Evolutionary conservation across 2,329 filamentous ascomycete species (phyloP).

Genomic region (Rhynchosporium secalis): DNA sequence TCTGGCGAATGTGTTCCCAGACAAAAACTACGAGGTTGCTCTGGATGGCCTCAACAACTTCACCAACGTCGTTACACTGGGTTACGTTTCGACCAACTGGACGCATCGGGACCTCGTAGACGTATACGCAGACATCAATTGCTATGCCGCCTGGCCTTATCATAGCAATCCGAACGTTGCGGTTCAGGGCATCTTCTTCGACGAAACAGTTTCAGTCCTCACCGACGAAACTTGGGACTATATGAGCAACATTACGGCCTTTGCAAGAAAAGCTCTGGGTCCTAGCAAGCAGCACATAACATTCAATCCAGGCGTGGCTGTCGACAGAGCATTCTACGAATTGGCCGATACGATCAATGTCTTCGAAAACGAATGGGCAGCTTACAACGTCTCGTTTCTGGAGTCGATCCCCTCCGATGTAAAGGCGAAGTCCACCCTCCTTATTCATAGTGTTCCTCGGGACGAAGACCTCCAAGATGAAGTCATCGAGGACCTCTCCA

Average conservation of each 20-base stretch:
- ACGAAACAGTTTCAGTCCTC: constrained; percentile 24
- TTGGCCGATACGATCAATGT: constrained; percentile 31
- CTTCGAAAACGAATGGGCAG: constrained; percentile 29
- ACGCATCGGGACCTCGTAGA: constrained; percentile 37
- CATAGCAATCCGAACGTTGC: constrained; percentile 25
- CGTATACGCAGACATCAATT: constrained; percentile 41
- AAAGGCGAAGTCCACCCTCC: constrained; percentile 24
- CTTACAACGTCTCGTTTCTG: constrained; percentile 25
- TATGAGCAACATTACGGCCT: constrained; percentile 27
- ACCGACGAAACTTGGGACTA: constrained; percentile 24
- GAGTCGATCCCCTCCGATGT: constrained; percentile 15
- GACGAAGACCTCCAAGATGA: constrained; percentile 19
- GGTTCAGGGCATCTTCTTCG: constrained; percentile 33
- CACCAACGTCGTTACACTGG: constrained; percentile 41
- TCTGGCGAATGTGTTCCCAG: constrained; percentile 25
- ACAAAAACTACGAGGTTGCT: constrained; percentile 29
- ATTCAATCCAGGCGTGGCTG: constrained; percentile 30
- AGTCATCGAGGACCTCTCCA: constrained; percentile 26
- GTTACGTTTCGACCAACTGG: constrained; percentile 45
- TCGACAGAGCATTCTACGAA: constrained; percentile 28
- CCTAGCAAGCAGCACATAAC: constrained; percentile 25
- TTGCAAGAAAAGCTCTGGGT: constrained; percentile 25
- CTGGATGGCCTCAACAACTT: constrained; percentile 28
- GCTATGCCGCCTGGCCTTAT: constrained; percentile 42
- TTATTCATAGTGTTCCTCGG: constrained; percentile 30